Percentiles rank a stretch among this genome's conserved stretches.
phyloP scores from a whole-genome alignment of 805 yeast species.

The Saccharomycopsis sp. region DNA sequence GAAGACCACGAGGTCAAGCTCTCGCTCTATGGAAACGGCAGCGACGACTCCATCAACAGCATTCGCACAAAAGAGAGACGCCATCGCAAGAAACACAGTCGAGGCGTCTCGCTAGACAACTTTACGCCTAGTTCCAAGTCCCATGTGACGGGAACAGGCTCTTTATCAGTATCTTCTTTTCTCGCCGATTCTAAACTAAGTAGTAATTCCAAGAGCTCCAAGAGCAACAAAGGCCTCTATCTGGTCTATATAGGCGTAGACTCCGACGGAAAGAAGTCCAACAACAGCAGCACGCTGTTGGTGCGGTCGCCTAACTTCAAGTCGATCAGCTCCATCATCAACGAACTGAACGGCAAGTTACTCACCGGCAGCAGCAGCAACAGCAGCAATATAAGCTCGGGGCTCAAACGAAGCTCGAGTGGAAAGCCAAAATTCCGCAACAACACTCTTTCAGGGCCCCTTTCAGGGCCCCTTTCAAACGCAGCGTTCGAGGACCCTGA shows the following conservation, averaged over 20 bases:
- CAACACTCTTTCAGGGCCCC: not conserved
- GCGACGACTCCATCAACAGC: slow-evolving; percentile 17
- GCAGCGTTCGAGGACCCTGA: not conserved
- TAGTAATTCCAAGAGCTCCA: not conserved
- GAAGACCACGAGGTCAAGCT: not conserved
- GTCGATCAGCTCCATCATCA: slow-evolving; percentile 1
- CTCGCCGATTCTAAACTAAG: too few species aligned
- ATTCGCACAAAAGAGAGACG: not conserved
- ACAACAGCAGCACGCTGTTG: slow-evolving; percentile 4
- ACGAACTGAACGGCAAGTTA: slow-evolving; percentile 3
- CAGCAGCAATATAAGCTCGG: not conserved
- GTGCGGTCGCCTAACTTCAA: slow-evolving; percentile 14
- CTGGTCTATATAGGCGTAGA: not conserved
- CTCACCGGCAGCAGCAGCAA: not conserved
- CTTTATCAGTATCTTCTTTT: not conserved
- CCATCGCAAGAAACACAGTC: not conserved
- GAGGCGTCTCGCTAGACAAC: not conserved
- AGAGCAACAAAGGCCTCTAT: not conserved
- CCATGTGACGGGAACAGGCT: too few species aligned
- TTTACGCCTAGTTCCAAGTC: not conserved
- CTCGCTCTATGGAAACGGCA: slow-evolving; percentile 9
- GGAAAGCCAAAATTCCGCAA: not conserved
- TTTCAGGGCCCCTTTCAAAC: too few species aligned
- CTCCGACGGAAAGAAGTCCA: not conserved
- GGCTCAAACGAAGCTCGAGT: not conserved